phyloP scores from a whole-genome alignment of 345 rosid species.

The Heritiera fomes region DNA sequence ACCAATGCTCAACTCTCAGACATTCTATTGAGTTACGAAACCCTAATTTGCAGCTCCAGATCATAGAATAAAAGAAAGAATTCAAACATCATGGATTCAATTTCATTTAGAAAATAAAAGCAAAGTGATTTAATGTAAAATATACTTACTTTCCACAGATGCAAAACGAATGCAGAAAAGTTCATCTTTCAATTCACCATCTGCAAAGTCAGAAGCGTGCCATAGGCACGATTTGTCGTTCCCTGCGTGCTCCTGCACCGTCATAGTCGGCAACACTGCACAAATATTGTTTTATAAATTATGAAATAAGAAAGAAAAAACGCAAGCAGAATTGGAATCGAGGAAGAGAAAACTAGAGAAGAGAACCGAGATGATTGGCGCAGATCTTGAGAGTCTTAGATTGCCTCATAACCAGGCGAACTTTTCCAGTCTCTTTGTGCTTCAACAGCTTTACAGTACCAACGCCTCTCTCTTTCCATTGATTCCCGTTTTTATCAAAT shows the following conservation, averaged over 20 bases:
- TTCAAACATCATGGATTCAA: background rate
- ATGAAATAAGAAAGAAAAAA: background rate
- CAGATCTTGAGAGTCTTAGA: constrained; percentile 98
- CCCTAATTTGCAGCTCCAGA: background rate
- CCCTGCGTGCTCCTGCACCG: constrained; percentile 72
- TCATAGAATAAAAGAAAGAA: background rate
- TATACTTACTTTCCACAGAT: constrained; percentile 62
- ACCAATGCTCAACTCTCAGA: background rate
- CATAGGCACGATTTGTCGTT: constrained; percentile 72
- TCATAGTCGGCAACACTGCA: constrained; percentile 54
- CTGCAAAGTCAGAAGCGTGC: constrained; percentile 68
- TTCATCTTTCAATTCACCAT: constrained; percentile 73
- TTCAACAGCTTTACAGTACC: constrained; percentile 88
- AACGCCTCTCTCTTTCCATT: constrained; percentile 96
- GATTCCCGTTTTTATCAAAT: constrained; percentile 74
- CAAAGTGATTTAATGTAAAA: background rate
- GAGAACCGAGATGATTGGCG: constrained; percentile 81
- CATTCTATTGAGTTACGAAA: background rate
- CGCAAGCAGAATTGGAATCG: background rate
- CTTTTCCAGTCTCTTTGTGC: constrained; percentile 74
- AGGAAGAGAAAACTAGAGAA: background rate
- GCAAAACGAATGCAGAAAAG: constrained; percentile 46
- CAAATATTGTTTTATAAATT: background rate
- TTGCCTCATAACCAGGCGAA: constrained; percentile 91
- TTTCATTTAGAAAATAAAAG: background rate